These are phyloP conservation scores for Ophiostoma sp. DNA, from an alignment of 2,329 filamentous ascomycete genomes.

Conservation along the genomic window DNA sequence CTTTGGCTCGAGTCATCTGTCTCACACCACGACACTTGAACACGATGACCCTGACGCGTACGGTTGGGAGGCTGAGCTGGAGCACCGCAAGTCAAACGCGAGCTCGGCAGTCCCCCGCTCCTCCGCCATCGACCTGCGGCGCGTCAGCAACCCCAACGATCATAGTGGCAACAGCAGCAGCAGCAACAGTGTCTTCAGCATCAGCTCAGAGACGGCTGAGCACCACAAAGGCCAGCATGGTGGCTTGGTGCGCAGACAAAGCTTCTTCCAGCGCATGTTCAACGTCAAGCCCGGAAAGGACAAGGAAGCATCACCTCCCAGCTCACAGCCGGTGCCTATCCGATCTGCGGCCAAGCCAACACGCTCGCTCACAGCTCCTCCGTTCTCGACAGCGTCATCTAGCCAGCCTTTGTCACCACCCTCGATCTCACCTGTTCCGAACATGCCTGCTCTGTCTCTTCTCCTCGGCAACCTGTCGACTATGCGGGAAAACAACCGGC, in stretches of 20 bases:
- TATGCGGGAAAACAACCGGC: conserved; percentile 15
- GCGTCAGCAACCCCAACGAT: background rate
- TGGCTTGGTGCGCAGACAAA: conserved; percentile 30
- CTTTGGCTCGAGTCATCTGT: background rate
- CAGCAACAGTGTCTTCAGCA: conserved; percentile 23
- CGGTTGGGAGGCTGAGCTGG: conserved; percentile 50
- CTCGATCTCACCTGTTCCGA: background rate
- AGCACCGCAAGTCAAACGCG: conserved; percentile 30
- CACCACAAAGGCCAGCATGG: conserved; percentile 23
- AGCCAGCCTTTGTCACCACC: background rate
- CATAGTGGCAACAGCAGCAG: conserved; percentile 16
- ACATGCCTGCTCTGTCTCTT: conserved; percentile 14
- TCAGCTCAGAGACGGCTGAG: conserved; percentile 25
- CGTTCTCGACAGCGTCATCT: too few relatives aligned
- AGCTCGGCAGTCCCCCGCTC: background rate
- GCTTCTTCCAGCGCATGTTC: conserved; percentile 40
- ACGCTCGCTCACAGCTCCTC: background rate
- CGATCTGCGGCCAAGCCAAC: background rate
- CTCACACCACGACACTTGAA: conserved; percentile 26
- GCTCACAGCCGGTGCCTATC: background rate
- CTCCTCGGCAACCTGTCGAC: conserved; percentile 14
- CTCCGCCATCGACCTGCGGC: conserved; percentile 22
- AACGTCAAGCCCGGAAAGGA: conserved; percentile 25
- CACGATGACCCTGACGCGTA: conserved; percentile 41
- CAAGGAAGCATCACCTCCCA: background rate